phyloP scores from a whole-genome alignment of 2,329 filamentous ascomycete species.

The Fusarium chuoi region DNA sequence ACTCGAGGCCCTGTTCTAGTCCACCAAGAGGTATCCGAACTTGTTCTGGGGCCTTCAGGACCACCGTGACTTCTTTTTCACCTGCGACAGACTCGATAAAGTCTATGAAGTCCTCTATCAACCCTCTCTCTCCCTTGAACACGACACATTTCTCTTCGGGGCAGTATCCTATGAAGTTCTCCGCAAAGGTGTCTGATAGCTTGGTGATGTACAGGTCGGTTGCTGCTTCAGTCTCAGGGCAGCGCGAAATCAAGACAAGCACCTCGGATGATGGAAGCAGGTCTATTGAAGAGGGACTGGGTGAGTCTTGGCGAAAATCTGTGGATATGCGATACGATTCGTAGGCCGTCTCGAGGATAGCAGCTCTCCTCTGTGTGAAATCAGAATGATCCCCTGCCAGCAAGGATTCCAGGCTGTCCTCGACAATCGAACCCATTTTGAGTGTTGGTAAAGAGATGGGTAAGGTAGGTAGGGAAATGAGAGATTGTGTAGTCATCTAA shows the following conservation, averaged over 20 bases:
- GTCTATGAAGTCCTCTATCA: conserved; percentile 34
- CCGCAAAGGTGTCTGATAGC: conserved; percentile 16
- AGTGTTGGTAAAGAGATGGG: not conserved
- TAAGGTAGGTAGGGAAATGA: too few species aligned
- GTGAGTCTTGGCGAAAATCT: not conserved
- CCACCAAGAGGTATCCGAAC: conserved; percentile 36
- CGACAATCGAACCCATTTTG: conserved; percentile 12
- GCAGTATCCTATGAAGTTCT: conserved; percentile 42
- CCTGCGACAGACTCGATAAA: conserved; percentile 17
- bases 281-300: conserved; percentile 12
- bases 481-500: not conserved
- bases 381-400: not conserved
- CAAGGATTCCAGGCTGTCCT: conserved; percentile 2
- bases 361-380: not conserved
- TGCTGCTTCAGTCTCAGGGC: conserved; percentile 4
- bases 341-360: conserved; percentile 26
- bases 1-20: conserved; percentile 33
- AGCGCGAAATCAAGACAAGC: conserved; percentile 8
- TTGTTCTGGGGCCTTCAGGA: conserved; percentile 27
- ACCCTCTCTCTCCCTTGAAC: conserved; percentile 37
- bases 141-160: conserved; percentile 29
- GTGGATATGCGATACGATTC: conserved; percentile 23
- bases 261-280: conserved; percentile 28
- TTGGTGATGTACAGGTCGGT: conserved; percentile 22
- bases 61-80: not conserved